Base-by-base conservation (phyloP, 1,139 yeast species). In the Debaryomyces sp. region DNA sequence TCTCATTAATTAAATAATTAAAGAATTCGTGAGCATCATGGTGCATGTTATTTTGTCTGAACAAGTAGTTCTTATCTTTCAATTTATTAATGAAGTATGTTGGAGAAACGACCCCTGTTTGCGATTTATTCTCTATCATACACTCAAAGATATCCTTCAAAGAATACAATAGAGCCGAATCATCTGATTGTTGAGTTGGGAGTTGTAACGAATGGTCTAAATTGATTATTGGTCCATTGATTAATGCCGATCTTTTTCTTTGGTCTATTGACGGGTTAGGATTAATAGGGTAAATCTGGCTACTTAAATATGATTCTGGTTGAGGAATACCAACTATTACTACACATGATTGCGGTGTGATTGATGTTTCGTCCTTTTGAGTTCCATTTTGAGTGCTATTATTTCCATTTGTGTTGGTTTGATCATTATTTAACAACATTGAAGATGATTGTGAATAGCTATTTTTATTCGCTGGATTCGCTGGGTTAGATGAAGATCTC, bases 11-110 rank as follows among this genome's bases (percentile, higher is more conserved):
- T 55, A 92, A 67, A 61, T 89, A 92, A 65, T 92, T 92, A 63
- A 91, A 79, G 66, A 94, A 94, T 66, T 94, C 99, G 67, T 94
- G 99, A 2, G 99, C 97, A 73, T 94, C 99, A 63, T 94, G 99
- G 66, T 94, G 99, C 96, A 92, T 91, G 52, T 76, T 76, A 46
- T 88, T 85, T 51, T 91, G 88, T 53, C 96, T 77, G 64, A 94
- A 94, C 56, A 94, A 72, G 57, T 84, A 88, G 64, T 94, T 94
- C 59, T 89, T 91, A 49, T 81, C 82, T 64, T 91, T 91, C 47
- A 92, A 73, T 46, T 86, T 85, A 43, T 84, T 85, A 44, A 94
- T 82, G 45, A 94, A 80, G 58, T 81, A 79, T 29, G 75, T 71
- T 0, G 98, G 97, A 1, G 96, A 88, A 0, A 90, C 92, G 7